Base-by-base conservation (phyloP, 345 rosid species). In the Lumnitzera littorea region DNA sequence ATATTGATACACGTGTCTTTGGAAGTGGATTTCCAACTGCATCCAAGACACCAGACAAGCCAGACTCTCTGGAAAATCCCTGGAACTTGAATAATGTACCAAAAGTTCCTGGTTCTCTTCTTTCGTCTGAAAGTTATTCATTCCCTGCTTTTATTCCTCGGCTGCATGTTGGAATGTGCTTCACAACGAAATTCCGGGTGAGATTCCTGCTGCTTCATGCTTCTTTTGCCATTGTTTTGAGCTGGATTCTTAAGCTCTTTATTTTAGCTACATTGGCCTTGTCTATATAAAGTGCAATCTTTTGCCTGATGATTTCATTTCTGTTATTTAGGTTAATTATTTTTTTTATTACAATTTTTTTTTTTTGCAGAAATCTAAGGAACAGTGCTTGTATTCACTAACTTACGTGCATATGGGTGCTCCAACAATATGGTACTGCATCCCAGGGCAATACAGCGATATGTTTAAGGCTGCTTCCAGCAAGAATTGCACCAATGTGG, bases 11-110 rank as follows among this genome's bases (percentile, higher is more conserved):
- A 53, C 56, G 48, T 27, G 75, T 51, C 24, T 82, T 86, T 78
- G 84, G 85, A 71, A 80, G 89, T 73, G 94, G 91, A 66, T 89
- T 89, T 81, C 85, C 94, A 12, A 64, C 65, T 46, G 60, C n/a
- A 41, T 67, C 69, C 50, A 55, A 63, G 58, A 41, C 63, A 36
- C 58, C 65, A 60, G 72, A 65, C 17, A 54, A 61, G 60, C 57
- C 67, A 55, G 69, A 70, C 14, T 82, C 73, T 59, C 46, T 60
- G 59, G 56, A 62, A 50, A 83, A 86, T 36, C 80, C 89, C 55
- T 89, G 96, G 96, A 89, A 89, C 66, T 78, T 86, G 69, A 86
- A 84, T 73, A 75, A 78, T 53, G 56, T 79, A 52, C 78, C 96
- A 48, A 71, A 36, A 78, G 81, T 80, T 61, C 82, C 82, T 12